These are phyloP conservation scores for Coccomyxa sp. DNA, from an alignment of 139 green algal genomes.

Conservation along the genomic window DNA sequence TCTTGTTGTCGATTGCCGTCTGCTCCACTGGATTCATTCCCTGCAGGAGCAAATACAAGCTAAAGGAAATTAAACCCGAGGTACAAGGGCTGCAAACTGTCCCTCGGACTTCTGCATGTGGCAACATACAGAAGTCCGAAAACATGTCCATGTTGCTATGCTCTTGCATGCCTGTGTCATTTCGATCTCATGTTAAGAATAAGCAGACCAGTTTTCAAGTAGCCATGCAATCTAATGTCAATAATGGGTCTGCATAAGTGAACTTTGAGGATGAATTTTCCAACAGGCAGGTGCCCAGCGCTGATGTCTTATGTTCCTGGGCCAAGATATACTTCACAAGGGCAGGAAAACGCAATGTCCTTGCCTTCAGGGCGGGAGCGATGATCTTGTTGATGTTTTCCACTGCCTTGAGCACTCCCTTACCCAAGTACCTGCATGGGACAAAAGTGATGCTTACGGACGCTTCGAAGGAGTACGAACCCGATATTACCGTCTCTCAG, in stretches of 20 bases:
- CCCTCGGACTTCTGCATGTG: not conserved
- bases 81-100: no score
- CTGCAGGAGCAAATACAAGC: slow-evolving; percentile 12
- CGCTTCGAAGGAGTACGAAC: not conserved
- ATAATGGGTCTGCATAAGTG: no score
- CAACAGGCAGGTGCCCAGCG: no score
- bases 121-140: no score
- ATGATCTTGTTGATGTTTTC: slow-evolving; percentile 95
- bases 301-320: no score
- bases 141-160: not conserved
- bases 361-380: slow-evolving; percentile 76
- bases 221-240: not conserved
- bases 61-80: not conserved
- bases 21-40: slow-evolving; percentile 91
- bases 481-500: no score
- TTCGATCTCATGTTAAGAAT: not conserved
- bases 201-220: not conserved
- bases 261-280: no score
- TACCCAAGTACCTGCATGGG: slow-evolving; percentile 79
- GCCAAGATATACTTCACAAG: not conserved
- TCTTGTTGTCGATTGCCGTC: slow-evolving; percentile 84
- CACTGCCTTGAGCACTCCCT: slow-evolving; percentile 93
- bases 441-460: not conserved
- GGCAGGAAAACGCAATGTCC: not conserved
- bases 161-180: not conserved